Base-by-base conservation (phyloP, 2,329 filamentous ascomycete genomes). In the Xylaria sp. region DNA sequence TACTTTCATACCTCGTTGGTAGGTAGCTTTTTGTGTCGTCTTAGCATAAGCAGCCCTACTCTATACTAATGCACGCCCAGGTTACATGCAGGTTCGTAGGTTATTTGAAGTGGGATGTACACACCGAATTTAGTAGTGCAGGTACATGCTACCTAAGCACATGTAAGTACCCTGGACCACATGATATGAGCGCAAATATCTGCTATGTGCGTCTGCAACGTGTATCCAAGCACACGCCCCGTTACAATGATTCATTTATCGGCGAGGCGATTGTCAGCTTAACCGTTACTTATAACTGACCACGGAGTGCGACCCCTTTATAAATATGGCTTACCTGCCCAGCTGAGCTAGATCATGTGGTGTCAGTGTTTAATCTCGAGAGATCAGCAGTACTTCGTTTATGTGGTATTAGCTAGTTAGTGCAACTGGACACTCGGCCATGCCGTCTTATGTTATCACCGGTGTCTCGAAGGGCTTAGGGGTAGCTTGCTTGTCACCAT, bases 401-500 rank as follows among this genome's bases (percentile, higher is more conserved):
- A 37, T 37, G 34, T 37, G 8, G 34, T 37, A 37, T 37, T 37
- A 37, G 34, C 34, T 37, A 37, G 10, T 37, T 9, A 1, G 10
- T 37, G 10, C 34, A 28, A 28, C 28, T 28, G 34, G 34, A 37
- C 34, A 37, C 4, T 37, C 50, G 25, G 28, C 7, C 25, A 68
- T 66, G 65, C 23, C 65, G 18, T 44, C 63, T 7, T 72, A 71
- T 48, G 68, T 65, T 50, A 63, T 72, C 10, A 72, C 70, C 12
- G 70, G 68, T 15, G 70, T 63, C 23, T 70, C 68, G 1, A 64
- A 44, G 60, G 70, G 70, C 23, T 44, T 69, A 13, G 67, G 67
- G 34, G 66, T 68, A 37, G 61, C 31, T 23, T 18, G 8, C 6
- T 2, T 6, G 4, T n/a, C 12, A 31, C 50, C 8, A 52, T 31